Evolutionary conservation across 192 early-diverging fungal genomes (phyloP), one percentile per base, ranked within the genome.

Genomic region (Coemansia asiatica): DNA sequence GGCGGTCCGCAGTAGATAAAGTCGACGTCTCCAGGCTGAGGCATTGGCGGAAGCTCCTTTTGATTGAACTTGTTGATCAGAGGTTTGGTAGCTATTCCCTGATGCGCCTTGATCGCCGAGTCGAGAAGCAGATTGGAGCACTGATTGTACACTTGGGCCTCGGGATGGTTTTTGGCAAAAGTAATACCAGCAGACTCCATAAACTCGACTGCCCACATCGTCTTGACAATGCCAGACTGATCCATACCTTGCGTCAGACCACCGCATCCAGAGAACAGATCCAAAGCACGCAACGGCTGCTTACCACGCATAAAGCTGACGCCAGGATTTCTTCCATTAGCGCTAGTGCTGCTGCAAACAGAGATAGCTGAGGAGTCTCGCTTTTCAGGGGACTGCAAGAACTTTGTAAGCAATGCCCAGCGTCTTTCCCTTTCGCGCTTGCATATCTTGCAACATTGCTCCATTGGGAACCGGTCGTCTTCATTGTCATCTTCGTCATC

Each of bases 1-100:
- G 88, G 87, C 18, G 89, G 89, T 0, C 89, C 89, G 61, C 89
- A 88, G 63, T 90, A 90, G 31, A 90, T 87, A 70, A 90, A 85
- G 64, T 89, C 86, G 10, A 89, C 85, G 33, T 85, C 80, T 31
- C 82, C 89, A 1, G 86, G 85, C 16, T 65, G 65, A 6, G 89
- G 89, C 85, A 90, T 86, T 0, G 79, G 75, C 21, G 75, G 59
- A 23, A 87, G 56, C 15, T 58, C 55, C 26, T 65, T 61, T 16
- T 72, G 77, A 28, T 76, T 35, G 36, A 81, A 77, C 44, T 84
- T 81, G 33, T 76, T 77, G 12, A 56, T 64, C 25, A 79, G 62
- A 7, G 76, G 76, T 48, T 72, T 46, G 4, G 48, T 40, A 4
- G 66, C 27, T 2, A 71, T 67, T 21, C 79, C 79, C 8, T 73